Base-by-base conservation (phyloP, 2,329 filamentous ascomycete genomes). In the Acephala macrosclerotiorum region DNA sequence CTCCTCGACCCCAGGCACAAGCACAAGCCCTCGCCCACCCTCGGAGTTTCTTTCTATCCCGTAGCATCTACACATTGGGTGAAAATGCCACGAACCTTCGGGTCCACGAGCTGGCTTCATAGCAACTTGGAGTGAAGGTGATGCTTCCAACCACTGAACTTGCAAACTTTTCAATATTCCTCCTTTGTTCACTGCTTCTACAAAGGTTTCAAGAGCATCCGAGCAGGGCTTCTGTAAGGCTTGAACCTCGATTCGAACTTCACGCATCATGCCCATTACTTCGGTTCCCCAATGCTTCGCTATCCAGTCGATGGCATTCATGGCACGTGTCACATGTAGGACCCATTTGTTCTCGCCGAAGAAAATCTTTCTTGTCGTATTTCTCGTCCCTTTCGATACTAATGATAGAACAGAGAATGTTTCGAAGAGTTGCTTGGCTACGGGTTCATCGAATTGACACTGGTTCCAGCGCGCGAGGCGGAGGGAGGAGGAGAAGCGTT, bases 301-400 rank as follows among this genome's bases (percentile, higher is more conserved):
- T 2, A 59, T 33, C 57, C 57, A 59, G 5, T 9, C 6, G 16
- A 45, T 33, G 20, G 57, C 57, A 14, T 59, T 33, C 33, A 59
- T 42, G 11, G 42, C 22, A 2, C 36, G 11, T 25, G 36, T 59
- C 2, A 42, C 29, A 14, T 59, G 57, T 3, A 59, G 36, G 9
- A 59, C 57, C 57, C 57, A 59, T n/a, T 18, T 42, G 26, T 59
- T 59, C 26, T 59, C 57, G 9, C 36, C 22, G 20, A 59, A 59
- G 14, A 59, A 26, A 2, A 59, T 33, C 2, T 25, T 22, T n/a
- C 57, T 42, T 59, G 57, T 22, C 35, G 18, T 25, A 3, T 16
- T 12, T 16, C 57, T 26, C 6, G 42, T 45, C 18, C 14, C 11
- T 16, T 45, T 26, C 5, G 57, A 59, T 3, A 45, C 36, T 8